Evolutionary conservation across 139 green algal species (phyloP).

Genomic region (Chlorella sp.): DNA sequence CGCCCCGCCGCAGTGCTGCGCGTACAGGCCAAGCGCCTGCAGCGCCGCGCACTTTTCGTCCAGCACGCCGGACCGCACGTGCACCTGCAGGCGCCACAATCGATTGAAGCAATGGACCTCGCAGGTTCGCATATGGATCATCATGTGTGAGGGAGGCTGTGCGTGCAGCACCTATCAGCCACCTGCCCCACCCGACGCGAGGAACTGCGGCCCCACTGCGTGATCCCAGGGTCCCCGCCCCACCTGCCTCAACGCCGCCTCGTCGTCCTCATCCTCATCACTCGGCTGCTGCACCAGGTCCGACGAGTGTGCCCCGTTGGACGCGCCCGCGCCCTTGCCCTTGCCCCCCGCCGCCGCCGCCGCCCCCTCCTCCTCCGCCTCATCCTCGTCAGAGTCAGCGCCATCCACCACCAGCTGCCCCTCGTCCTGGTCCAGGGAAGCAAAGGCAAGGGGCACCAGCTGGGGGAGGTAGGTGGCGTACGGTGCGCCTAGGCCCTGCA

Average conservation of each 20-base stretch:
- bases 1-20: slow-evolving; percentile 12
- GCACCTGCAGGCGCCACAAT: not conserved
- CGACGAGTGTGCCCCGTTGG: too few species aligned
- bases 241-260: too few species aligned
- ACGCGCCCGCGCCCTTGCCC: not conserved
- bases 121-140: too few species aligned
- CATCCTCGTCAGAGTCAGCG: too few species aligned
- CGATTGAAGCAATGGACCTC: not conserved
- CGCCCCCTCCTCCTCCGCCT: slow-evolving; percentile 12
- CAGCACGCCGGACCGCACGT: slow-evolving; percentile 45
- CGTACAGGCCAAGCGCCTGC: slow-evolving; percentile 56
- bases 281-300: too few species aligned
- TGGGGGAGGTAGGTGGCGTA: slow-evolving; percentile 46
- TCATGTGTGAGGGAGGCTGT: too few species aligned
- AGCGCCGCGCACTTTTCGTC: slow-evolving; percentile 67
- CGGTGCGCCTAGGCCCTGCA: slow-evolving; percentile 24
- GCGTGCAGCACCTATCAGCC: too few species aligned
- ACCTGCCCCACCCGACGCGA: too few species aligned
- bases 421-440: slow-evolving; percentile 43
- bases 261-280: slow-evolving; percentile 21
- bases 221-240: too few species aligned
- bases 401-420: slow-evolving; percentile 19
- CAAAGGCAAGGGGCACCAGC: slow-evolving; percentile 43
- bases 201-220: too few species aligned
- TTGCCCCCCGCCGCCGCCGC: not conserved